Conservation (phyloP, 768 basidiomycete species). For the Mycena amicta region DNA sequence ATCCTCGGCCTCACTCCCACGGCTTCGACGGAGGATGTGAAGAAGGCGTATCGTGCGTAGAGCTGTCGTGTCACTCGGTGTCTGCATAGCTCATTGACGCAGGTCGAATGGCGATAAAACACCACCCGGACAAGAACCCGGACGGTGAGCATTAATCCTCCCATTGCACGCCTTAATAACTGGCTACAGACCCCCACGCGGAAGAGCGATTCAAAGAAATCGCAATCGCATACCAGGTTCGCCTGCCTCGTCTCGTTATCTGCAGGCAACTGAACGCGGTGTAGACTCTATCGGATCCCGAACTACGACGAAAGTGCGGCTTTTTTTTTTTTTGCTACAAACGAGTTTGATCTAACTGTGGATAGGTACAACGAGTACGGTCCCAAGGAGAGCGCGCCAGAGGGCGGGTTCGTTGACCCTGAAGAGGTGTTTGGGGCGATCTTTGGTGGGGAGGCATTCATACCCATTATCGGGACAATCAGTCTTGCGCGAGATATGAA, state of each 20-base stretch:
- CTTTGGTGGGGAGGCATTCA: conserved; percentile 86
- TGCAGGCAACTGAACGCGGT: neutral
- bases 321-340: neutral
- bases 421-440: conserved; percentile 82
- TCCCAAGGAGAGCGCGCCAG: conserved; percentile 77
- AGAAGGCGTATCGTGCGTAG: conserved; percentile 83
- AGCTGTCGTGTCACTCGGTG: too few relatives aligned
- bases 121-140: conserved; percentile 91
- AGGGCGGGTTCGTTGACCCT: conserved; percentile 87
- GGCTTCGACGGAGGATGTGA: conserved; percentile 83
- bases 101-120: conserved; percentile 87
- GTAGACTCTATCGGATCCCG: conserved; percentile 76
- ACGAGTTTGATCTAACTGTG: neutral
- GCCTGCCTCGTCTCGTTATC: neutral
- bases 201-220: conserved; percentile 91
- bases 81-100: too few relatives aligned
- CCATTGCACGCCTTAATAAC: neutral
- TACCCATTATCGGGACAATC: conserved; percentile 87
- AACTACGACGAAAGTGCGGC: conserved; percentile 77
- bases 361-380: conserved; percentile 93
- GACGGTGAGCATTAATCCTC: conserved; percentile 40
- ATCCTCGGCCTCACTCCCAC: conserved; percentile 73
- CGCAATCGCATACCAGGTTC: conserved; percentile 75
- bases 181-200: conserved; percentile 57
- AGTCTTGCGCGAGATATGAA: conserved; percentile 93